phyloP scores from a whole-genome alignment of 306 rosid species.

The Glycine tomentella region DNA sequence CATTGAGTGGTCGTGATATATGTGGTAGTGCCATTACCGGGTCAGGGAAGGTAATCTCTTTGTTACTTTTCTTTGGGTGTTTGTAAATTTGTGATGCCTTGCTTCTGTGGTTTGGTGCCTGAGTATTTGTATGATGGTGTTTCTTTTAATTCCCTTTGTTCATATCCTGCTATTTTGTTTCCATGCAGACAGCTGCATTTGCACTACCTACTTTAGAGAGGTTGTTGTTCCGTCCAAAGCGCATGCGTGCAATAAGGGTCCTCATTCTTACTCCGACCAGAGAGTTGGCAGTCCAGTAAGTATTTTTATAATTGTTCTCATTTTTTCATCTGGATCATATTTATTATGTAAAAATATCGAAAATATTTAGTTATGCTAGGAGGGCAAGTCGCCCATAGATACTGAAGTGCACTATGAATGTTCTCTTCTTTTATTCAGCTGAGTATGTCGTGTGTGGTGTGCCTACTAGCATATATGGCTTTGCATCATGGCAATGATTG shows the following conservation, averaged over 20 bases:
- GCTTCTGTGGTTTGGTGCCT: not conserved
- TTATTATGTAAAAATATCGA: constrained; percentile 23
- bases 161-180: not conserved
- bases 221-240: constrained; percentile 84
- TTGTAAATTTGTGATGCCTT: constrained; percentile 10
- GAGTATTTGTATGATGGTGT: not conserved
- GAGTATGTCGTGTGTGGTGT: not conserved
- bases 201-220: constrained; percentile 93
- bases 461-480: constrained; percentile 21
- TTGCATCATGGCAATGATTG: not conserved
- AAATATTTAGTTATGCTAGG: constrained; percentile 16
- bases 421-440: not conserved
- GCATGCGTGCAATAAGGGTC: constrained; percentile 85
- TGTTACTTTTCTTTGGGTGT: constrained; percentile 8
- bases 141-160: constrained; percentile 28
- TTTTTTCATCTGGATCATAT: not conserved
- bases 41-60: constrained; percentile 82
- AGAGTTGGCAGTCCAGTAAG: constrained; percentile 96
- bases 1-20: constrained; percentile 88
- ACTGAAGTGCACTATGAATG: not conserved
- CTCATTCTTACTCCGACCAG: constrained; percentile 95
- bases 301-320: constrained; percentile 9
- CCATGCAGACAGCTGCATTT: constrained; percentile 88
- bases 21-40: constrained; percentile 99
- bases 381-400: constrained; percentile 5